These are phyloP conservation scores for Colletotrichum sp. DNA, from an alignment of 2,329 filamentous ascomycete species.

Conservation along the genomic window DNA sequence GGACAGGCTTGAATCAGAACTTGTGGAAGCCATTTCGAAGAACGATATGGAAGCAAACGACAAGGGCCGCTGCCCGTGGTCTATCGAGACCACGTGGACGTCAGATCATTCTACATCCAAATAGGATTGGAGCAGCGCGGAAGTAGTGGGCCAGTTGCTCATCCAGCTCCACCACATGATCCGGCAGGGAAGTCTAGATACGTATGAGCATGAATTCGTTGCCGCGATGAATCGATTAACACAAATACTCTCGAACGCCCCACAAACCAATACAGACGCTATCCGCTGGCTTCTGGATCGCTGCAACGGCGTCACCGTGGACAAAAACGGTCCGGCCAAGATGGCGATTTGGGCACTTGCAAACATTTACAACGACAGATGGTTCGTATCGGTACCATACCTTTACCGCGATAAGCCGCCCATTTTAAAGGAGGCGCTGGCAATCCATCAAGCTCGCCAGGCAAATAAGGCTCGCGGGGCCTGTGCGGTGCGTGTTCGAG, in stretches of 20 bases:
- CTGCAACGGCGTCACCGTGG: too few relatives aligned
- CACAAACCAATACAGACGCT: not conserved
- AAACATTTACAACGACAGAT: too few relatives aligned
- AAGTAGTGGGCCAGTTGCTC: not conserved
- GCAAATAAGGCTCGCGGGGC: not conserved
- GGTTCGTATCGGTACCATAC: too few relatives aligned
- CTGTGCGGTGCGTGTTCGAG: not conserved
- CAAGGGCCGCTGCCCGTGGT: too few relatives aligned
- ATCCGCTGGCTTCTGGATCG: not conserved
- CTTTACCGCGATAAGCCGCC: too few relatives aligned
- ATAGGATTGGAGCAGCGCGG: rapidly evolving
- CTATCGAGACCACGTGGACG: not conserved
- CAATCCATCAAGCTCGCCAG: not conserved
- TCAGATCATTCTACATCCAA: not conserved
- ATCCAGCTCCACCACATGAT: not conserved
- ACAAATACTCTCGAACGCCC: rapidly evolving
- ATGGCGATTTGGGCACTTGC: not conserved
- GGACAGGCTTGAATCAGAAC: too few relatives aligned
- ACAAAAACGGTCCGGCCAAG: not conserved
- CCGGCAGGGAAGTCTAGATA: not conserved
- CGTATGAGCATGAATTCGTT: not conserved
- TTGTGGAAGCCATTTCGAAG: too few relatives aligned
- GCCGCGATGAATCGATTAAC: not conserved
- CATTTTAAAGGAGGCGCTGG: not conserved
- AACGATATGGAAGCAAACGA: too few relatives aligned